Percentiles rank a stretch among this genome's conserved stretches.
phyloP scores from a whole-genome alignment of 345 rosid species.

The Geranium brycei region DNA sequence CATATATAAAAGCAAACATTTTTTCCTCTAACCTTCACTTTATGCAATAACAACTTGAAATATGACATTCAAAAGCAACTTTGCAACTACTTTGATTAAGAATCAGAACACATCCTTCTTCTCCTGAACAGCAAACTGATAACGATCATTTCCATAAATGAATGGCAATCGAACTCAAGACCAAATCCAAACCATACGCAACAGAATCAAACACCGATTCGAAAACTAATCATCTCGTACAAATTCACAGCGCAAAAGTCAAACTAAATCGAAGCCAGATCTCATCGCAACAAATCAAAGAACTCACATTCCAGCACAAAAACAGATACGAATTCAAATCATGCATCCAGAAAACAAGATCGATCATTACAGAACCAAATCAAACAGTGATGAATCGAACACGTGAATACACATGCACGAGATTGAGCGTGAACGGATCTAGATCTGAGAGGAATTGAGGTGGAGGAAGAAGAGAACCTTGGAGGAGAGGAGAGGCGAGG shows the following conservation, averaged over 20 bases:
- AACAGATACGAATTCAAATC: background rate
- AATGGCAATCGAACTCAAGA: background rate
- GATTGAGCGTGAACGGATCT: background rate
- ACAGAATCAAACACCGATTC: background rate
- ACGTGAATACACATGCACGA: background rate
- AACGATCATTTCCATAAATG: too few relatives aligned
- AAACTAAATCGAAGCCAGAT: background rate
- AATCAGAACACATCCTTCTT: too few relatives aligned
- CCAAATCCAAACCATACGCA: background rate
- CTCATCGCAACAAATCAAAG: background rate
- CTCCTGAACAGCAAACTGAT: too few relatives aligned
- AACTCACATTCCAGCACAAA: background rate
- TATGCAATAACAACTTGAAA: too few relatives aligned
- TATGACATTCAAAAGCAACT: too few relatives aligned
- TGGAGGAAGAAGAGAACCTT: constrained; percentile 31
- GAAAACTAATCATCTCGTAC: too few relatives aligned
- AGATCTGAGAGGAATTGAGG: constrained; percentile 22
- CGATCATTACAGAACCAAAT: background rate
- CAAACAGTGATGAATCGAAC: background rate
- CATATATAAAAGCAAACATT: background rate
- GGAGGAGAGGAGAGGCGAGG: constrained; percentile 49
- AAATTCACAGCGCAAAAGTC: background rate
- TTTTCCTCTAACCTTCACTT: background rate
- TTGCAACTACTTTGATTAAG: too few relatives aligned
- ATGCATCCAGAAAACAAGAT: background rate